These are phyloP conservation scores for Trifolium pratense DNA, from an alignment of 306 rosid species.

Conservation along the genomic window DNA sequence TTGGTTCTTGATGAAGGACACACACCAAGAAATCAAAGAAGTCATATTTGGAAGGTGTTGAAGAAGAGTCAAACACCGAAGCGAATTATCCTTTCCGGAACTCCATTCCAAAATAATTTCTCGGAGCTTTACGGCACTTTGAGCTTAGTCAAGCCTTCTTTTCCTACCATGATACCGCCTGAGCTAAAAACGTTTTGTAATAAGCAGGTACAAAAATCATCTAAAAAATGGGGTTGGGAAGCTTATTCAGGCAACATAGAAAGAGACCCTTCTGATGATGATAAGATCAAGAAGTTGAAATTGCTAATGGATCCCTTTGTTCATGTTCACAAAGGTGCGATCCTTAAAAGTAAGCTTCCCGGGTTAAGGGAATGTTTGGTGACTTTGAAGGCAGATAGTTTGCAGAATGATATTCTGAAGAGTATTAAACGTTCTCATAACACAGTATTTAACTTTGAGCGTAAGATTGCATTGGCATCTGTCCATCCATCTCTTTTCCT, in stretches of 20 bases:
- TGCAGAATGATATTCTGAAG: background rate
- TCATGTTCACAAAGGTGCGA: background rate
- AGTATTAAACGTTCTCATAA: background rate
- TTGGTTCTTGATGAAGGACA: conserved; percentile 55
- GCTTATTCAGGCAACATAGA: background rate
- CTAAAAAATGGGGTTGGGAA: background rate
- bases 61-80: conserved; percentile 29
- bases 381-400: background rate
- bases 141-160: conserved; percentile 6
- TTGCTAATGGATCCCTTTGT: background rate
- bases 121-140: conserved; percentile 44
- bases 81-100: conserved; percentile 51
- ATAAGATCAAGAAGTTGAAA: background rate
- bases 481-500: background rate
- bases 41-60: conserved; percentile 45
- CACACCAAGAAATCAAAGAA: conserved; percentile 41
- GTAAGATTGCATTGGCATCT: background rate
- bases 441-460: background rate
- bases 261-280: background rate
- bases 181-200: background rate
- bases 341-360: background rate
- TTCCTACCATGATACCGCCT: background rate
- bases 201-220: background rate
- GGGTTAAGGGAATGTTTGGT: background rate
- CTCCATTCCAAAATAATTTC: conserved; percentile 55